phyloP scores from a whole-genome alignment of 2,329 filamentous ascomycete species.

The Aureobasidium zeae region DNA sequence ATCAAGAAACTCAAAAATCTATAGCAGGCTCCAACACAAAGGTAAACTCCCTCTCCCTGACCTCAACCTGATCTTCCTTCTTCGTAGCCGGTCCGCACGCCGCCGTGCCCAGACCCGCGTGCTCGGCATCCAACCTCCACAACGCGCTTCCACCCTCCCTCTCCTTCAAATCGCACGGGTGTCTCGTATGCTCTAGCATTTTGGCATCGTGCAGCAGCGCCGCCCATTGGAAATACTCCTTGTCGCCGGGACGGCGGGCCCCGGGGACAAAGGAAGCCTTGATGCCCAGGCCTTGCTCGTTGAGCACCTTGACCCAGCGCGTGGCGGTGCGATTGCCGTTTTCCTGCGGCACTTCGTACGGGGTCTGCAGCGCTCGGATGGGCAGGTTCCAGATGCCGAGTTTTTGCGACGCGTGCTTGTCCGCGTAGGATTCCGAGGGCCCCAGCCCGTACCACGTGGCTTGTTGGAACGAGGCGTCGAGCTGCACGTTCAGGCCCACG shows the following conservation, averaged over 20 bases:
- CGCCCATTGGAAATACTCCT: conserved; percentile 12
- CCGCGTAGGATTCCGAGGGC: conserved; percentile 56
- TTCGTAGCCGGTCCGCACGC: conserved; percentile 13
- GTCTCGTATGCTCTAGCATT: conserved; percentile 1
- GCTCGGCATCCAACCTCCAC: conserved; percentile 13
- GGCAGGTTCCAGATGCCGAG: conserved; percentile 40
- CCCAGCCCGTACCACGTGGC: conserved; percentile 56
- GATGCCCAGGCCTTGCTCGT: conserved; percentile 26
- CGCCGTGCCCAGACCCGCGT: conserved; percentile 7
- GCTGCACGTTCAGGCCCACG: conserved; percentile 50
- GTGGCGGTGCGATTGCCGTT: conserved; percentile 55
- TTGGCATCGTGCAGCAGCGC: conserved; percentile 11
- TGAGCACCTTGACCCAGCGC: conserved; percentile 42
- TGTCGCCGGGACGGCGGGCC: not conserved
- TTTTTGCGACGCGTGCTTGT: conserved; percentile 53
- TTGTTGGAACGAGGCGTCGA: conserved; percentile 39
- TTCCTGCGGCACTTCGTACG: conserved; percentile 61
- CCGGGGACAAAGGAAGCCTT: conserved; percentile 21
- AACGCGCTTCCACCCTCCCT: not conserved
- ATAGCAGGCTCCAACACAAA: conserved; percentile 13
- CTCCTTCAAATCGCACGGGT: conserved; percentile 7
- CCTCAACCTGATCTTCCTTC: conserved; percentile 7
- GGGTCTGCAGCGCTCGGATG: conserved; percentile 45
- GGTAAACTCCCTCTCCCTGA: conserved; percentile 10
- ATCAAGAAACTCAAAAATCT: too few species aligned